Percentiles rank a stretch among this genome's conserved stretches.
Conservation (phyloP, 805 yeast genomes). For the Lachancea fermentati region DNA sequence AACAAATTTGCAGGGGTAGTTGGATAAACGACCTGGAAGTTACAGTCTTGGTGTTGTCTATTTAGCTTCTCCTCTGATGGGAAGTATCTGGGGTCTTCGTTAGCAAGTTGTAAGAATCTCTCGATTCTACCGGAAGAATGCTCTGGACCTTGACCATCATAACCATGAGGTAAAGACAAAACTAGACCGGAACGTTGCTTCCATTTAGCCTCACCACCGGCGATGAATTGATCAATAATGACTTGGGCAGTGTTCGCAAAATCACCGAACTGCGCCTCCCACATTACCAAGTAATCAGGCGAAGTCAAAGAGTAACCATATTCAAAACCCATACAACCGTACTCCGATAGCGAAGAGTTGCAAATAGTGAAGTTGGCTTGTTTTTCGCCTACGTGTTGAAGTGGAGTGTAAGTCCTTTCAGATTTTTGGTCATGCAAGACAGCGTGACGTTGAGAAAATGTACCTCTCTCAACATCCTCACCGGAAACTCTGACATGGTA, state of each 20-base stretch:
- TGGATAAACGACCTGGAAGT: constrained; percentile 97
- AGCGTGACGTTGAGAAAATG: constrained; percentile 99
- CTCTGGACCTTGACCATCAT: constrained; percentile 99
- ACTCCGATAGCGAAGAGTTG: constrained; percentile 95
- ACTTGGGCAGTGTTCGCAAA: constrained; percentile 99
- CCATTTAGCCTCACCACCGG: constrained; percentile 98
- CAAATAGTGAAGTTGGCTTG: constrained; percentile 86
- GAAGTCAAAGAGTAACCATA: constrained; percentile 97
- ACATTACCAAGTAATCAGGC: constrained; percentile 93
- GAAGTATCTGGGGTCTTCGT: constrained; percentile 93
- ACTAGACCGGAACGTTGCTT: constrained; percentile 97
- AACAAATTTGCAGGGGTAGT: constrained; percentile 95
- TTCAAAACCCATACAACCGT: constrained; percentile 99
- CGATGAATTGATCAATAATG: constrained; percentile 90
- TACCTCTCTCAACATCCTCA: constrained; percentile 99
- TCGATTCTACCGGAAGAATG: constrained; percentile 97
- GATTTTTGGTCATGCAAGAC: constrained; percentile 93
- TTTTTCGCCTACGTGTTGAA: constrained; percentile 67
- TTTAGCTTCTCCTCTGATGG: constrained; percentile 84
- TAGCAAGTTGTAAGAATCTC: constrained; percentile 91
- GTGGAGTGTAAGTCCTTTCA: constrained; percentile 79
- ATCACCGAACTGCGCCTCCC: constrained; percentile 99
- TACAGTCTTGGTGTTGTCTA: constrained; percentile 98
- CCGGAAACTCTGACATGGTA: constrained; percentile 96
- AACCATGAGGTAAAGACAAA: constrained; percentile 95